Conservation (phyloP, 2,329 filamentous ascomycete genomes). For the Botryotinia calthae region DNA sequence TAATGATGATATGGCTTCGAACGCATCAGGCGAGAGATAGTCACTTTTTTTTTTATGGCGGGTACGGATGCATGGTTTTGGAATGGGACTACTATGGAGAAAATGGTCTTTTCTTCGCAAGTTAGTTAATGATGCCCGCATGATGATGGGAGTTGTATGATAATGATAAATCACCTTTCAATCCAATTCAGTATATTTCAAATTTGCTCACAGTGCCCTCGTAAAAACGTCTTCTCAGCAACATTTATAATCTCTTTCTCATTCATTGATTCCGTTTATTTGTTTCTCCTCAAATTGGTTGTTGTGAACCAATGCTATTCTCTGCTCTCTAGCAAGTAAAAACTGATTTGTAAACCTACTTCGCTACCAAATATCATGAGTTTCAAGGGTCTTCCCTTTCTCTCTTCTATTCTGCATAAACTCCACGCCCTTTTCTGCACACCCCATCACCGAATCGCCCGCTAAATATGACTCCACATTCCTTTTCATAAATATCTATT, state of each 20-base stretch:
- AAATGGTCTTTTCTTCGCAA: neutral
- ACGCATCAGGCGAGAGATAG: neutral
- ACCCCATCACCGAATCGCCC: slow-evolving; percentile 16
- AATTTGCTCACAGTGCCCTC: neutral
- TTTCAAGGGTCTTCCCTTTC: neutral
- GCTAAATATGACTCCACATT: slow-evolving; percentile 25
- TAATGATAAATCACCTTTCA: slow-evolving; percentile 8
- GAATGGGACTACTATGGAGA: neutral
- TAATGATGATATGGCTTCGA: slow-evolving; percentile 9
- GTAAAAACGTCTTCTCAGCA: no score
- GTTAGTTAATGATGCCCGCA: slow-evolving; percentile 11
- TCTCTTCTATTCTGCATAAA: neutral
- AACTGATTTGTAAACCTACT: neutral
- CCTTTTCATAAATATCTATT: neutral
- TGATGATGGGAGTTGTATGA: slow-evolving; percentile 7
- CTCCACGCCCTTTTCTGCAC: neutral
- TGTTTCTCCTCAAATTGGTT: neutral
- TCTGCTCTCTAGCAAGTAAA: neutral
- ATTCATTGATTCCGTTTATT: neutral
- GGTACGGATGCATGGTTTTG: slow-evolving; percentile 3
- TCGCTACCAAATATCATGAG: slow-evolving; percentile 3
- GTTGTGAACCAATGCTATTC: slow-evolving; percentile 7
- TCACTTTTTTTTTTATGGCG: neutral
- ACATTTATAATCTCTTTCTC: neutral
- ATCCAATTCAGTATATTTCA: neutral